Evolutionary conservation across 495 filamentous ascomycete genomes (phyloP), one percentile per base, ranked within the genome.

Genomic region (Hypoxylon fuscum): DNA sequence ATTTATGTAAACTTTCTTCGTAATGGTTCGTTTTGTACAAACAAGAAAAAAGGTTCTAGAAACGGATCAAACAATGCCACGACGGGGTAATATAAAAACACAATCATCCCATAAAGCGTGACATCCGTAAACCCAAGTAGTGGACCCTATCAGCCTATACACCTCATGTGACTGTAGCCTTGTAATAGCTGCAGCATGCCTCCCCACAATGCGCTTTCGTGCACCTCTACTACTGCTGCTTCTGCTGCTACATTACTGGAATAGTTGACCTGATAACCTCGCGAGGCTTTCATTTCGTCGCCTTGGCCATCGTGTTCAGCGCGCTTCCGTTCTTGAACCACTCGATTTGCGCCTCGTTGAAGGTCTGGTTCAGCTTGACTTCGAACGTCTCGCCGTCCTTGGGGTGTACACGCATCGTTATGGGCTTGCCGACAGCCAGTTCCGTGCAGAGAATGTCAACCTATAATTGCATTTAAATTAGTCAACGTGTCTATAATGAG

Each of bases 251-350:
- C 61, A 57, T 64, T 59, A 60, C 10, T 46, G 32, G 40, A 10
- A 1, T 49, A 18, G 17, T 51, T 27, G 44, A 21, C 23, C 17
- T 29, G 32, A 11, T 62, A 32, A 25, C 54, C 25, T 51, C 21
- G 8, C 46, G 1, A 50, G 10, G 4, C 4, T 18, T 59, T 61
- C 45, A 58, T 61, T 66, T 64, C 38, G 53, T 53, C 1, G 76
- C 55, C 85, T 96, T 94, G 69, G 95, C 91, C 95, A 98, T 98
- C 69, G 93, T 96, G 85, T 98, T 98, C 69, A 98, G 82, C 46
- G 95, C 95, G 70, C 89, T 93, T 57, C 95, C 95, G 72, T 97
- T 91, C 80, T 90, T 90, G 87, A 98, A 98, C 95, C 95, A 98
- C 81, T 96, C 86, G 54, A 98, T 91, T 83, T 98, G 95, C 55